Conservation (phyloP, 2,329 filamentous ascomycete genomes). For the Aureobasidium zeae region DNA sequence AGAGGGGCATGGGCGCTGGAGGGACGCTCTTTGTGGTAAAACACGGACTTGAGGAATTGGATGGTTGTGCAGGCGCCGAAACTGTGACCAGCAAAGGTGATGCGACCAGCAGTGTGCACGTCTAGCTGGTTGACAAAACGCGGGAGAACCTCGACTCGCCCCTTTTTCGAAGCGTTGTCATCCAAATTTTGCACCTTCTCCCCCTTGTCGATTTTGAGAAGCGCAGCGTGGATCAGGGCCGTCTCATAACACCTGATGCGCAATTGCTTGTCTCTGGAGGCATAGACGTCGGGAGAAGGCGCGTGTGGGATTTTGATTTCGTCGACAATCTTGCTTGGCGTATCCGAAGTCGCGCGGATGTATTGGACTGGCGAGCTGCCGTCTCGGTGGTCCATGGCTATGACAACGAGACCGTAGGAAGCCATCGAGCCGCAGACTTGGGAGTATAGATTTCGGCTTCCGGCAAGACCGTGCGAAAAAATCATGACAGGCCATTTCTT, state of each 20-base stretch:
- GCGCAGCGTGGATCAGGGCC: constrained; percentile 57
- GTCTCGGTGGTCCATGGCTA: constrained; percentile 76
- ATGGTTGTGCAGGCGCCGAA: constrained; percentile 68
- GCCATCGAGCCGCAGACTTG: constrained; percentile 69
- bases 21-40: constrained; percentile 45
- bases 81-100: constrained; percentile 70
- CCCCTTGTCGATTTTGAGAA: constrained; percentile 57
- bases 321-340: constrained; percentile 33
- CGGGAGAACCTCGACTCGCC: constrained; percentile 40
- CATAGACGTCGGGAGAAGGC: constrained; percentile 55
- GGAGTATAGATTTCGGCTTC: constrained; percentile 76
- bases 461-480: constrained; percentile 79
- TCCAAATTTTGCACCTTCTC: constrained; percentile 38
- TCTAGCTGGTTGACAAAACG: constrained; percentile 55
- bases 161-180: constrained; percentile 32
- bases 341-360: constrained; percentile 50
- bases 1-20: constrained; percentile 46
- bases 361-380: constrained; percentile 68
- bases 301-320: constrained; percentile 49
- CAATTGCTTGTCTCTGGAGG: constrained; percentile 60
- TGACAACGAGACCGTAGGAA: constrained; percentile 69
- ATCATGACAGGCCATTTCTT: constrained; percentile 70
- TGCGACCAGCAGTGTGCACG: constrained; percentile 60
- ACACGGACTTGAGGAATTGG: constrained; percentile 71
- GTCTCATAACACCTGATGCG: constrained; percentile 72